These are phyloP conservation scores for Ensete glaucum DNA, from an alignment of 176 grass and related monocot genomes.

Conservation along the genomic window DNA sequence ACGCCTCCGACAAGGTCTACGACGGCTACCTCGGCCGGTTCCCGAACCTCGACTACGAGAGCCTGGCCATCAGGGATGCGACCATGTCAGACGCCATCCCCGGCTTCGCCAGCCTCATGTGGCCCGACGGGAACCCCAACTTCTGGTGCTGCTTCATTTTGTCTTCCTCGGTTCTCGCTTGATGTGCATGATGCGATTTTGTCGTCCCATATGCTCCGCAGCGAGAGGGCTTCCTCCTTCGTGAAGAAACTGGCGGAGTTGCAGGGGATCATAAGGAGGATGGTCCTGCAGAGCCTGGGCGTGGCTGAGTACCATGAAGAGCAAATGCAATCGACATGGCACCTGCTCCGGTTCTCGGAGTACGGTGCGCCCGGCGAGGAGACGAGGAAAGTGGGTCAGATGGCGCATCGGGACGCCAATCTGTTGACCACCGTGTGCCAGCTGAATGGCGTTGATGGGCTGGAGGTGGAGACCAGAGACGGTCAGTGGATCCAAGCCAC, in stretches of 20 bases:
- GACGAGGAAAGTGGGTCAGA: neutral
- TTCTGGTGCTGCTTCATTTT: neutral
- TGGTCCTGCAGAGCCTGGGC: conserved; percentile 3
- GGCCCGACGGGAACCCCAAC: neutral
- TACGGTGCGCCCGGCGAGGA: neutral
- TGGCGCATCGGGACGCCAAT: neutral
- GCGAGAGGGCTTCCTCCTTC: neutral
- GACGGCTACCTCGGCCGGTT: conserved; percentile 14
- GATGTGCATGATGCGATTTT: neutral
- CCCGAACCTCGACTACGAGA: conserved; percentile 5
- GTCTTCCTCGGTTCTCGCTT: no score
- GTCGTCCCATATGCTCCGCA: neutral
- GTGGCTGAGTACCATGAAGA: neutral
- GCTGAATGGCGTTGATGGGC: conserved; percentile 9
- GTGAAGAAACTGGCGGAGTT: neutral
- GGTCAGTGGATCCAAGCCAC: conserved; percentile 39
- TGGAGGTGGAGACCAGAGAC: neutral
- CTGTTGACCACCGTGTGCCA: neutral
- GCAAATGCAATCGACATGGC: neutral
- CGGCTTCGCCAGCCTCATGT: neutral
- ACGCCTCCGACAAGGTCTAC: neutral
- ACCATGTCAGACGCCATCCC: neutral
- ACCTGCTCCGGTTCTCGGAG: neutral
- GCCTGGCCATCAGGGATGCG: conserved; percentile 5
- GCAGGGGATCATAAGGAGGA: conserved; percentile 7